Percentiles rank a stretch among this genome's conserved stretches.
Evolutionary conservation across 176 grass and related monocot genomes (phyloP).

Genomic region (Aegilops sharonensis): DNA sequence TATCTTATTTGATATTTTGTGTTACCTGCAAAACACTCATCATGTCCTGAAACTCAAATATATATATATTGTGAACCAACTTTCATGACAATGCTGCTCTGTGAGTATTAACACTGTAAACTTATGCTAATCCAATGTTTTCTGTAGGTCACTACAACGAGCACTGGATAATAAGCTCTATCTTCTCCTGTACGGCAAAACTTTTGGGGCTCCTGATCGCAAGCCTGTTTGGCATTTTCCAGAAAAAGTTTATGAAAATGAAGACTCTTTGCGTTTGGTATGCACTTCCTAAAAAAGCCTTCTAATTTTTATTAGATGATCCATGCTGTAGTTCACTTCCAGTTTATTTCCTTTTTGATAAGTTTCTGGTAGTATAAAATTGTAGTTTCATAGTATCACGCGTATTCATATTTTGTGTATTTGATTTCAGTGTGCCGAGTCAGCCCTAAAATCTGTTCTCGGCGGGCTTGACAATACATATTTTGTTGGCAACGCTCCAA

Average conservation of each 20-base stretch:
- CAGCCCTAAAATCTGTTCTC: conserved; percentile 78
- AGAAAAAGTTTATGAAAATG: conserved; percentile 91
- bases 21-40: background rate
- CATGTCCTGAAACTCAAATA: conserved; percentile 8
- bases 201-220: conserved; percentile 56
- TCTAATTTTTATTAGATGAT: background rate
- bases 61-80: background rate
- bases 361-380: background rate
- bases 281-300: background rate
- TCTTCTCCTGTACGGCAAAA: conserved; percentile 79
- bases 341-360: conserved; percentile 2
- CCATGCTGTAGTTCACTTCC: conserved; percentile 3
- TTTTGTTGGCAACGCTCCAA: conserved; percentile 97
- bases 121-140: conserved; percentile 9
- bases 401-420: background rate
- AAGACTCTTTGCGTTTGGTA: conserved; percentile 81
- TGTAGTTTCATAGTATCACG: background rate
- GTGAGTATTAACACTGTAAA: background rate
- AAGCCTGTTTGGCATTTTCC: conserved; percentile 92
- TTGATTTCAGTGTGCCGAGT: conserved; percentile 84
- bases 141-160: conserved; percentile 79
- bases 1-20: background rate
- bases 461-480: conserved; percentile 76
- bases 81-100: background rate
- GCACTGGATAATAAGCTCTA: conserved; percentile 89